phyloP scores from a whole-genome alignment of 1,284 basidiomycete species.

The Xerocomus minutiporus region DNA sequence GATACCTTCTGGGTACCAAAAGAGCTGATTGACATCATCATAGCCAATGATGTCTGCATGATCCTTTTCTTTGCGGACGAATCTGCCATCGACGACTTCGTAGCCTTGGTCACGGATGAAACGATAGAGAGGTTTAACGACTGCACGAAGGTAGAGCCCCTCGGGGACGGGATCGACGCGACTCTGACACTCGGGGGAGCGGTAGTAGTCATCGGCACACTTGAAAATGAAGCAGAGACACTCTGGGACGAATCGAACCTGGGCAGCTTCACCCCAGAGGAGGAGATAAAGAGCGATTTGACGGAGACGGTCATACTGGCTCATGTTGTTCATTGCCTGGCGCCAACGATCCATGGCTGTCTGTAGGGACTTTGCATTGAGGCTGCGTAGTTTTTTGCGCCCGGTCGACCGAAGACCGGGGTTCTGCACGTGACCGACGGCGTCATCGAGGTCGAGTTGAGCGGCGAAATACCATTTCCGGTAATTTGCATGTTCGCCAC shows the following conservation, averaged over 20 bases:
- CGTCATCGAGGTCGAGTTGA: conserved; percentile 97
- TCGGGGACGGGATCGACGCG: conserved; percentile 92
- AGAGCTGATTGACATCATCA: conserved; percentile 98
- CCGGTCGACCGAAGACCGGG: conserved; percentile 78
- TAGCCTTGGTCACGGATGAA: conserved; percentile 98
- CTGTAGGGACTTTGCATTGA: conserved; percentile 79
- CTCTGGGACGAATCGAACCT: conserved; percentile 97
- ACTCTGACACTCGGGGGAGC: conserved; percentile 97
- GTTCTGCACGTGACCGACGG: conserved; percentile 89
- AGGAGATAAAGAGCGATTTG: conserved; percentile 96
- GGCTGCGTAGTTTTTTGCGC: conserved; percentile 35
- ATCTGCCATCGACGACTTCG: conserved; percentile 94
- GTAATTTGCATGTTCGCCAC: conserved; percentile 94
- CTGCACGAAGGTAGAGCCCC: conserved; percentile 87
- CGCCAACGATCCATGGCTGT: conserved; percentile 91
- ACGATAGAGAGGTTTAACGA: conserved; percentile 94
- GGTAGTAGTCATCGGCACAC: conserved; percentile 99
- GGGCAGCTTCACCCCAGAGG: conserved; percentile 98
- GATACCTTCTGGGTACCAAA: conserved; percentile 99
- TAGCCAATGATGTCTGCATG: conserved; percentile 97
- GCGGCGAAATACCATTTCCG: conserved; percentile 99
- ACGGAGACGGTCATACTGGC: conserved; percentile 93
- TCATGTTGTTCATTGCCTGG: conserved; percentile 98
- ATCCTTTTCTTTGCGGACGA: conserved; percentile 88
- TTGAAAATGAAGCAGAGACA: conserved; percentile 99